Evolutionary conservation across 176 grass and related monocot species (phyloP), one percentile per base, ranked within the genome.

Genomic region (Cocos nucifera): DNA sequence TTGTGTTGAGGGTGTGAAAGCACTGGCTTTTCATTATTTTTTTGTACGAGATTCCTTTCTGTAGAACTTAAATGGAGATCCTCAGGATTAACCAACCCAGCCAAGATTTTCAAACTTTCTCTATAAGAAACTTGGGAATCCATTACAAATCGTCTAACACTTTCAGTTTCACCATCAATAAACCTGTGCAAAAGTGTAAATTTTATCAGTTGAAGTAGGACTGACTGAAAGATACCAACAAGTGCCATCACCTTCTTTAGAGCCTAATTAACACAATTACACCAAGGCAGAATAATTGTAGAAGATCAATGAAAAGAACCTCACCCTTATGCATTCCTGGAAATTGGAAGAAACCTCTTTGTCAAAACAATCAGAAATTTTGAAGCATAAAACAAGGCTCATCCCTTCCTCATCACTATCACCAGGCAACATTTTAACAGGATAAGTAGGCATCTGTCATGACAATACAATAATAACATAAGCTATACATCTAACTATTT

Each of bases 281-380:
- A 14, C 9, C 35, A 44, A 2, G 12, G 35, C 8, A 12, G 35
- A 12, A 44, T 9, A 12, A 44, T 44, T 12, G 35, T 44, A 44
- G 35, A 44, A 44, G 35, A 44, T 44, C 28, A 30, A 21, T 61
- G 24, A 7, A 50, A 22, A 53, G 84, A 52, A 27, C 17, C 50
- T 73, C 35, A 97, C 93, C 81, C 59, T 78, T 62, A 97, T 73
- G 26, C 75, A 91, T 54, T 91, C 87, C 72, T 88, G 85, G 58
- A 97, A 91, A 83, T 87, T 76, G 49, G 80, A 70, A 17, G 87
- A 91, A 75, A 97, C 84, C 73, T 97, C 93, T 58, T 97, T 97
- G 19, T 97, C 93, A 60, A 78, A 97, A 63, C 66, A 97, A 27
- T 97, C 78, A 0, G 93, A 97, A 69, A 97, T 70, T 77, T 77